Base-by-base conservation (phyloP, 345 rosid genomes). In the Aegle marmelos region DNA sequence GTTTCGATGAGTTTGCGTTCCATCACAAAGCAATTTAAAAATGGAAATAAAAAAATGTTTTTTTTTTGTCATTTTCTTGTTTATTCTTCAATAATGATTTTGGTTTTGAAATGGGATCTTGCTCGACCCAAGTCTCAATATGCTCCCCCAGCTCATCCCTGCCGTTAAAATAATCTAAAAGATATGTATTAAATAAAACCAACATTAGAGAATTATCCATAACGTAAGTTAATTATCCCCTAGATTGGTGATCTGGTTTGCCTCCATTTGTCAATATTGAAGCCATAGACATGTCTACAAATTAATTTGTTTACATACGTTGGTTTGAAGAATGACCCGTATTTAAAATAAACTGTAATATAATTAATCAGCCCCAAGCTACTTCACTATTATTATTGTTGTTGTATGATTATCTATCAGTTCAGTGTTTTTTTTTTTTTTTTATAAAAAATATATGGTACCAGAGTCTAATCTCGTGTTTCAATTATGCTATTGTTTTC, bases 21-120 rank as follows among this genome's bases (percentile, higher is more conserved):
- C 68, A 45, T 63, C 21, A 25, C 41, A 22, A 37, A 68, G 13
- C 14, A 50, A 2, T 1, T 22, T 31, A 34, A 67, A 64, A 34
- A 61, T 53, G 34, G 70, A 50, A 6, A 11, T 34, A 69, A 74
- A 85, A 45, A 76, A 86, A 16, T 66, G 45, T 74, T 82, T 61
- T 74, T 57, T 5, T 80, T 88, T 93, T 91, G 94, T 91, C 95
- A 87, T 85, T 79, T 90, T 89, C 85, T 89, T 88, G 91, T 85
- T 93, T 87, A 82, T 88, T 85, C 91, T 77, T 79, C 90, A 88
- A 88, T 88, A 88, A 88, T 88, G 85, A 85, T 91, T 81, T 83
- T 68, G 85, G 74, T 81, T 89, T 87, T 82, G 83, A 87, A 82
- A 74, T 86, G 87, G 79, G 85, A 81, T 75, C 82, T 82, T 80